Base-by-base conservation (phyloP, 1,284 basidiomycete species). In the Tilletia indica region DNA sequence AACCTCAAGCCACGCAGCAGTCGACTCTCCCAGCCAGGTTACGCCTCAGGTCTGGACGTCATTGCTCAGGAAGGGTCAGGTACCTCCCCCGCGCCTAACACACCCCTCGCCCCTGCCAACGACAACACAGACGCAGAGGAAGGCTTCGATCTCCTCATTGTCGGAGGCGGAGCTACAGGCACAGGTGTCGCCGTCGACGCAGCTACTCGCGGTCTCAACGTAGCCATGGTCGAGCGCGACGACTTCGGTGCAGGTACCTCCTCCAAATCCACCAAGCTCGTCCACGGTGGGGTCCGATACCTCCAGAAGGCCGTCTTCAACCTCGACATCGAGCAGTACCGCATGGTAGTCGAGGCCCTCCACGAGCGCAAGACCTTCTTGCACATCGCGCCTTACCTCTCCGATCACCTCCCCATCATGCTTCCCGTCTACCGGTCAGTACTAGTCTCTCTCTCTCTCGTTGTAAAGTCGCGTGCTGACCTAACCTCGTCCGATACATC, bases 281-380 rank as follows among this genome's bases (percentile, higher is more conserved):
- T 98, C 0, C 96, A 99, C 86, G 96, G 96, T 38, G 96, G 96
- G 72, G 96, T 99, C 0, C 89, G 96, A 14, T 99, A 99, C 86
- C 89, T 99, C 14, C 95, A 97, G 82, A 98, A 97, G 84, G 96
- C 96, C 1, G 89, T 98, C 69, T 90, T 97, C 83, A 94, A 97
- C 84, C 90, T 97, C 75, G 96, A 98, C 85, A 97, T 97, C 73
- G 82, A 82, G 63, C 82, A 84, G 76, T 98, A 94, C 89, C 97
- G 97, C 86, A 92, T 98, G 79, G 96, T 98, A 36, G 88, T 88
- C 45, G 96, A 98, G 85, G 95, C 96, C 8, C 88, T 99, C 1
- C 92, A 93, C 79, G 96, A 99, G 86, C 90, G 96, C 69, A 89
- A 89, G 76, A 94, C 95, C 68, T 98, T 98, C 88, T 87, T 99